Conservation (phyloP, 192 early-diverging fungal genomes). For the Kickxella alabastrina region DNA sequence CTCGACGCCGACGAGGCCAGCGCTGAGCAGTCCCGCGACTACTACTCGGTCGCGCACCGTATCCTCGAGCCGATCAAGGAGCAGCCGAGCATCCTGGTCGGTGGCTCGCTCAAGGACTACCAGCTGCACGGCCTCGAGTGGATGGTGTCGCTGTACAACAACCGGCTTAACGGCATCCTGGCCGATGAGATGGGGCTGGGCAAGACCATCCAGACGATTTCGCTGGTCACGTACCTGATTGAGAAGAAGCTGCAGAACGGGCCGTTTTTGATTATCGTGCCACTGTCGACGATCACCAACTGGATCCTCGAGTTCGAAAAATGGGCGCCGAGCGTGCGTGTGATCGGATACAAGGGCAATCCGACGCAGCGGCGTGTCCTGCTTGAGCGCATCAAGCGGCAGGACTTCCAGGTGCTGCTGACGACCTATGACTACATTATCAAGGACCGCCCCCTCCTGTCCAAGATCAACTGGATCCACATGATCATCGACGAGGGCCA, state of each 20-base stretch:
- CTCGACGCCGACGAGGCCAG: conserved; percentile 46
- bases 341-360: conserved; percentile 90
- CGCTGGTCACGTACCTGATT: conserved; percentile 91
- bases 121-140: conserved; percentile 95
- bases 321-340: conserved; percentile 88
- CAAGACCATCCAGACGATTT: conserved; percentile 93
- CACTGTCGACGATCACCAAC: conserved; percentile 93
- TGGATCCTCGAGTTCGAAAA: conserved; percentile 97
- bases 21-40: conserved; percentile 55
- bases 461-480: conserved; percentile 94
- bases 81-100: conserved; percentile 81
- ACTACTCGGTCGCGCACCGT: conserved; percentile 85
- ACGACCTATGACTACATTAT: conserved; percentile 99
- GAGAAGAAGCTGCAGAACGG: conserved; percentile 92
- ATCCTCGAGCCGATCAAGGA: conserved; percentile 74
- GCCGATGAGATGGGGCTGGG: conserved; percentile 95
- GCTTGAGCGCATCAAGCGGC: conserved; percentile 62
- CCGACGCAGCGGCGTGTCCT: conserved; percentile 70
- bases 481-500: conserved; percentile 99
- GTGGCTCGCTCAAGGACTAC: conserved; percentile 94
- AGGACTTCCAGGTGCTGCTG: conserved; percentile 90
- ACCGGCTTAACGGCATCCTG: conserved; percentile 94
- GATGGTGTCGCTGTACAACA: conserved; percentile 99
- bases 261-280: conserved; percentile 95
- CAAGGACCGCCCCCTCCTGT: conserved; percentile 80